These are phyloP conservation scores for Fagus crenata DNA, from an alignment of 306 rosid genomes.

Conservation along the genomic window DNA sequence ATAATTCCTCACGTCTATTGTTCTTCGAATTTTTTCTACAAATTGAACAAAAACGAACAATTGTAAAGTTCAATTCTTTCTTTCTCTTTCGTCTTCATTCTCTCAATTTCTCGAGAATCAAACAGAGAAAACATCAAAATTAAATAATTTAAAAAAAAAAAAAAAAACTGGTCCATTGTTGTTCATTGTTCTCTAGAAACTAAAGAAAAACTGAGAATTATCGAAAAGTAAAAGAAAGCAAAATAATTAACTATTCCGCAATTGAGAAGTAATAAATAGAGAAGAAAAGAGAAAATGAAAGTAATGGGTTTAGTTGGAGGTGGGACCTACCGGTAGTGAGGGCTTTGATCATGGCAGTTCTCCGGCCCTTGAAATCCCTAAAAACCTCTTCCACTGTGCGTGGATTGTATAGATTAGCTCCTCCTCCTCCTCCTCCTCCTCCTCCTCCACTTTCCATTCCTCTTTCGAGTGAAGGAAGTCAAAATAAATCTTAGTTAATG, in stretches of 20 bases:
- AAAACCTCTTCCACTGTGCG: conserved; percentile 94
- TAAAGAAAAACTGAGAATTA: no score
- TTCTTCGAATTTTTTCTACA: background rate
- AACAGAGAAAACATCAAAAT: conserved; percentile 12
- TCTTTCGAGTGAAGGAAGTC: background rate
- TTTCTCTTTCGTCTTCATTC: background rate
- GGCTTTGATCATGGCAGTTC: conserved; percentile 80
- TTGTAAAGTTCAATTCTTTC: background rate
- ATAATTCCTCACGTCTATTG: no score
- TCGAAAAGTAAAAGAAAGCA: no score
- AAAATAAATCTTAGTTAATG: conserved; percentile 25
- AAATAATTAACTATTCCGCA: no score
- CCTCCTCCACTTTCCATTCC: background rate
- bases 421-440: conserved; percentile 1
- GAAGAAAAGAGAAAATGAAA: background rate
- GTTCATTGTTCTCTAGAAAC: no score
- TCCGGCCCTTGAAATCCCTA: conserved; percentile 88
- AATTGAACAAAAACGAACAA: conserved; percentile 1
- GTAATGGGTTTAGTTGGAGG: no score
- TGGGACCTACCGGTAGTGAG: conserved; percentile 63
- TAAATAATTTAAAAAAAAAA: background rate
- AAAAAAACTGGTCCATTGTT: background rate
- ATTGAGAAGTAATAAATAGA: background rate
- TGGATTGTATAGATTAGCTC: conserved; percentile 47
- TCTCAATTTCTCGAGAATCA: conserved; percentile 23